These are phyloP conservation scores for Ostreobium quekettii DNA, from an alignment of 139 green algal genomes.

Conservation along the genomic window DNA sequence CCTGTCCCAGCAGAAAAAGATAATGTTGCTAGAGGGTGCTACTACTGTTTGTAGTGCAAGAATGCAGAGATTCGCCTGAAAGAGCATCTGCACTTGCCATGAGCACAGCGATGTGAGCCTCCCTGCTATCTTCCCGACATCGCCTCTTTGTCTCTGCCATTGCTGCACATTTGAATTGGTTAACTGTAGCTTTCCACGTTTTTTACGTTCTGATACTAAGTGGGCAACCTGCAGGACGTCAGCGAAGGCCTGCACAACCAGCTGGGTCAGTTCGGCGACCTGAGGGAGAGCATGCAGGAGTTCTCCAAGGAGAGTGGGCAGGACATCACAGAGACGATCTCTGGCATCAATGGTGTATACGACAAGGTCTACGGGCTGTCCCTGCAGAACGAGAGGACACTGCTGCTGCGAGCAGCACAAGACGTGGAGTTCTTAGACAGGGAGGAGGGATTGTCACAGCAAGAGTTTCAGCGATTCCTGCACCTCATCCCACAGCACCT, in stretches of 20 bases:
- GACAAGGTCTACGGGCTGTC: constrained; percentile 13
- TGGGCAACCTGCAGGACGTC: constrained; percentile 5
- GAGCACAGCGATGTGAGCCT: too few relatives aligned
- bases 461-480: constrained; percentile 14
- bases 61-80: too few relatives aligned
- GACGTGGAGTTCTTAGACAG: constrained; percentile 19
- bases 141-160: too few relatives aligned
- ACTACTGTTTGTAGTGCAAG: too few relatives aligned
- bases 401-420: constrained; percentile 5
- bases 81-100: too few relatives aligned
- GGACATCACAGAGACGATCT: constrained; percentile 1
- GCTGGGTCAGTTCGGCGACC: constrained; percentile 14
- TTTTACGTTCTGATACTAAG: too few relatives aligned
- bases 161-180: too few relatives aligned
- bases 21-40: too few relatives aligned
- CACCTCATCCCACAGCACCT: constrained; percentile 13
- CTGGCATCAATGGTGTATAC: constrained; percentile 6
- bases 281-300: not conserved
- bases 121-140: too few relatives aligned
- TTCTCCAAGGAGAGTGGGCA: constrained; percentile 1
- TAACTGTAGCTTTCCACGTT: too few relatives aligned
- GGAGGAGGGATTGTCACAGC: constrained; percentile 3
- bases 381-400: constrained; percentile 1
- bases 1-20: too few relatives aligned
- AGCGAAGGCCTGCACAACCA: constrained; percentile 15